These are phyloP conservation scores for Eucalyptus viminalis DNA, from an alignment of 345 rosid species.

Conservation along the genomic window DNA sequence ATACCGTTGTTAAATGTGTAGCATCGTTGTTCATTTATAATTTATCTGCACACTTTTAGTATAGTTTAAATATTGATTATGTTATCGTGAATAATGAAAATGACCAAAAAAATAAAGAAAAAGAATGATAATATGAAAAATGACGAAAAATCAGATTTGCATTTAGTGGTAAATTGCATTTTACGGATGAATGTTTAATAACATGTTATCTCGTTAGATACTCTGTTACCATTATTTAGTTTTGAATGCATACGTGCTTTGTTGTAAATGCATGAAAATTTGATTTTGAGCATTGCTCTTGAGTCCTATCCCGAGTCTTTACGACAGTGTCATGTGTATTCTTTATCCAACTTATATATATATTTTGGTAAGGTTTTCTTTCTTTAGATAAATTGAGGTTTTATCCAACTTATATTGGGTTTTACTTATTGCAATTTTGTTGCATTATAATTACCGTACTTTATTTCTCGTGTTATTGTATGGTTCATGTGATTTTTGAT, in stretches of 20 bases:
- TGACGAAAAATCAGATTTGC: not conserved
- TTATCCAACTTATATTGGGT: too few relatives aligned
- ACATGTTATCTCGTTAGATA: not conserved
- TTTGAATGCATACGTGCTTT: not conserved
- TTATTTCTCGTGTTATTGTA: not conserved
- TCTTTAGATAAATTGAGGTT: too few relatives aligned
- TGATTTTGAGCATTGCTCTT: not conserved
- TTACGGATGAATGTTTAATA: not conserved
- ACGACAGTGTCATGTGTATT: fast-evolving
- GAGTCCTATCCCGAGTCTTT: not conserved
- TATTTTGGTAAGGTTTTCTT: too few relatives aligned
- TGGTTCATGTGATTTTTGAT: not conserved
- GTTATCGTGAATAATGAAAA: too few relatives aligned
- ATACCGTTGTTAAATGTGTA: not conserved
- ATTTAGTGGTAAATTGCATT: not conserved
- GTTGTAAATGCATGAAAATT: too few relatives aligned
- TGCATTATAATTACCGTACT: not conserved
- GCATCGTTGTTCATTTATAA: not conserved
- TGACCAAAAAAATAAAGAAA: not conserved
- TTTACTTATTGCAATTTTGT: too few relatives aligned
- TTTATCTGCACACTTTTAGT: too few relatives aligned
- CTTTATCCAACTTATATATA: too few relatives aligned
- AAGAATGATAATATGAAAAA: not conserved
- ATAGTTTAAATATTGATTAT: not conserved
- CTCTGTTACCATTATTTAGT: not conserved